Percentiles rank a stretch among this genome's conserved stretches.
Evolutionary conservation across 202 grass and related monocot species (phyloP).

Genomic region (Hordeum pubiflorum): DNA sequence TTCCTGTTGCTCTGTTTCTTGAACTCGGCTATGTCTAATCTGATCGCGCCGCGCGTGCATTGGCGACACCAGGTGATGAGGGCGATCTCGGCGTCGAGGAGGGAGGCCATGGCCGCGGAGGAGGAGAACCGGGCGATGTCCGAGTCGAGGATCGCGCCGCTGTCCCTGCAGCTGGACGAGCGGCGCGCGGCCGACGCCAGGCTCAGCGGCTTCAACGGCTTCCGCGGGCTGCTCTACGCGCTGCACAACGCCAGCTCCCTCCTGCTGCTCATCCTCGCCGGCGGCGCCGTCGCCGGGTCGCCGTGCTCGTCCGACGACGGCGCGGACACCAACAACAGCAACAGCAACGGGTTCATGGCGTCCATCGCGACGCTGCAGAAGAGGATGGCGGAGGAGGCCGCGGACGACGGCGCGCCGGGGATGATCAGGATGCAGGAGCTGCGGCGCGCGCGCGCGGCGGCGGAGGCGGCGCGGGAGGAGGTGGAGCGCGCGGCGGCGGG

Average conservation of each 20-base stretch:
- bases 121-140: conserved; percentile 75
- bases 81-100: conserved; percentile 54
- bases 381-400: conserved; percentile 54
- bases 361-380: conserved; percentile 78
- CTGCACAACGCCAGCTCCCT: conserved; percentile 85
- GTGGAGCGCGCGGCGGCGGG: conserved; percentile 42
- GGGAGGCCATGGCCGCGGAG: conserved; percentile 68
- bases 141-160: conserved; percentile 57
- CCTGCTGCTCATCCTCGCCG: conserved; percentile 60
- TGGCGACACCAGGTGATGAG: conserved; percentile 43
- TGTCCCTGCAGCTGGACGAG: conserved; percentile 68
- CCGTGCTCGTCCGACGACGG: background rate
- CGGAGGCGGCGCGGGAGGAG: conserved; percentile 58
- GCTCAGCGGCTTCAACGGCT: conserved; percentile 87
- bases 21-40: background rate
- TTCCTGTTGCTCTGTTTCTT: background rate
- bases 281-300: conserved; percentile 35
- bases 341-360: conserved; percentile 43
- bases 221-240: conserved; percentile 81
- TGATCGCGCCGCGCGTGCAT: background rate
- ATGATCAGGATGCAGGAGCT: conserved; percentile 76
- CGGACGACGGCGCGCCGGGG: conserved; percentile 8
- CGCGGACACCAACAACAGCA: background rate
- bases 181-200: conserved; percentile 45
- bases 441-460: conserved; percentile 46